Base-by-base conservation (phyloP, 306 rosid species). In the Cicer pinnatifidum region DNA sequence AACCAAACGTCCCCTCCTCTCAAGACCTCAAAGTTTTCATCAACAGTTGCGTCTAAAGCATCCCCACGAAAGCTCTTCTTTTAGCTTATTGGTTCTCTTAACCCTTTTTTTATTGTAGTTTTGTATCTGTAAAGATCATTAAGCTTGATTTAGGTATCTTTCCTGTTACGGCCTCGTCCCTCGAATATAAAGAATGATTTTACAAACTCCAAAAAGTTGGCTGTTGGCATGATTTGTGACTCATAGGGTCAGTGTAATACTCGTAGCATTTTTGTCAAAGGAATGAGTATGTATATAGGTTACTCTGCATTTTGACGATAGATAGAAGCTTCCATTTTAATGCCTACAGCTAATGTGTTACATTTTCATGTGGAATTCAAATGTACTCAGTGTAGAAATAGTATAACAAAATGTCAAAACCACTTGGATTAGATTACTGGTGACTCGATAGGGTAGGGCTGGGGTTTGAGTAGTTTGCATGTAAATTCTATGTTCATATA, bases 1-100 rank as follows among this genome's bases (percentile, higher is more conserved):
- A 89, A 83, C 82, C 83, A 83, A 73, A 57, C 81, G 43, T 58
- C 88, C 39, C 73, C 80, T 54, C 62, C 39, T 0, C 62, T 76
- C 33, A 82, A 77, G 19, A 65, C 89, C 69, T 65, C 89, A 52
- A 57, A 78, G 41, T 66, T 81, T 1, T 67, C 88, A 37, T 80
- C 97, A 15, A 72, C 87, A 16, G 45, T 72, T 64, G 78, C 87
- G 71, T 74, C 98, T 64, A 88, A 86, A 78, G 74, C 83, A 16
- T 7, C 86, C 9, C 71, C 86, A 13, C 77, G 96, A 79, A 93
- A 84, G 85, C 92, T 93, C 78, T 93, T 93, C 82, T 89, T 93
- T 77, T 91, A 84, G 81, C 65, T 54, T 57, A 69, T 8, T 17
- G 39, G 67, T n/a, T 70, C 51, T 57, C 48, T 69, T 71, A 3